Evolutionary conservation across 176 grass and related monocot species (phyloP).

Genomic region (Alopecurus myosuroides): DNA sequence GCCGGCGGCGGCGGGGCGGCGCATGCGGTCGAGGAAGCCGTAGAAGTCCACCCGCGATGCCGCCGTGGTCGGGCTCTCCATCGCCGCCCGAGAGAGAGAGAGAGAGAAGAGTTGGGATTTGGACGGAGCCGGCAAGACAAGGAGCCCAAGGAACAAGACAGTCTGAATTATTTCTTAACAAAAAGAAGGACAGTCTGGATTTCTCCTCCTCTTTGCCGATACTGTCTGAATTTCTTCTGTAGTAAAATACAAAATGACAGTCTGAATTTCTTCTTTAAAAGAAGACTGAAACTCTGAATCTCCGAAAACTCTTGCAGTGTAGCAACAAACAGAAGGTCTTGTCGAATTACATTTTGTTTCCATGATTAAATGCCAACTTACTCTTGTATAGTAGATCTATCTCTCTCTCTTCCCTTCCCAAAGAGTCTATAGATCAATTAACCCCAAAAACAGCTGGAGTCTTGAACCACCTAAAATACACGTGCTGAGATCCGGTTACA

Average conservation of each 20-base stretch:
- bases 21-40: conserved; percentile 81
- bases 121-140: not conserved
- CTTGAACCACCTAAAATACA: no score
- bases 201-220: no score
- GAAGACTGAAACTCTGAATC: no score
- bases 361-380: no score
- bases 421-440: no score
- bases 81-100: not conserved
- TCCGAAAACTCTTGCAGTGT: not conserved
- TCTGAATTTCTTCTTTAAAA: not conserved
- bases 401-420: no score
- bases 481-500: no score
- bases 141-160: not conserved
- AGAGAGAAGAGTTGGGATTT: not conserved
- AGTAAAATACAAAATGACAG: not conserved
- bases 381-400: no score
- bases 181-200: no score
- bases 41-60: conserved; percentile 64
- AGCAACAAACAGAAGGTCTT: not conserved
- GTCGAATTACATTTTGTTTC: not conserved
- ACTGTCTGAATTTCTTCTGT: not conserved
- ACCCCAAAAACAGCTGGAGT: no score
- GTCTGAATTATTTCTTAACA: no score
- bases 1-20: conserved; percentile 69
- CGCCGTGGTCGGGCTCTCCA: conserved; percentile 52